These are phyloP conservation scores for Pistacia atlantica DNA, from an alignment of 345 rosid genomes.

Conservation along the genomic window DNA sequence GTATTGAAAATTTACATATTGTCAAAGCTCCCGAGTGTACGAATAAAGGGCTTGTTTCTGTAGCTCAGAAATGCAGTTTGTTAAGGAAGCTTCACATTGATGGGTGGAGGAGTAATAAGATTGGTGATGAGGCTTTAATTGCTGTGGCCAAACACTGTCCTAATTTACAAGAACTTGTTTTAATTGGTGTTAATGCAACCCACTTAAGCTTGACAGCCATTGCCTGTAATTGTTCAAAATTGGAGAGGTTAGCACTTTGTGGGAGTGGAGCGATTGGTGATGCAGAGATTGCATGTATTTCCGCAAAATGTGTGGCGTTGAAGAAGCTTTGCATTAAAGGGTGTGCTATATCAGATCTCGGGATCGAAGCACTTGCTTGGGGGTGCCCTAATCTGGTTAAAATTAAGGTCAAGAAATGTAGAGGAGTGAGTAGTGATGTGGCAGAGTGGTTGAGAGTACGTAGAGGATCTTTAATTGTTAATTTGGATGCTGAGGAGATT, in stretches of 20 bases:
- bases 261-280: slow-evolving; percentile 78
- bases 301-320: slow-evolving; percentile 60
- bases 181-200: slow-evolving; percentile 79
- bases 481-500: slow-evolving; percentile 55
- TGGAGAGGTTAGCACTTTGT: slow-evolving; percentile 78
- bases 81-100: slow-evolving; percentile 87
- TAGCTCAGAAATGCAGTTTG: slow-evolving; percentile 69
- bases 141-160: slow-evolving; percentile 66
- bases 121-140: slow-evolving; percentile 82
- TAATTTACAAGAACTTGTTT: slow-evolving; percentile 75
- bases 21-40: slow-evolving; percentile 80
- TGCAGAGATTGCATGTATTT: slow-evolving; percentile 65
- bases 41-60: slow-evolving; percentile 56
- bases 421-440: slow-evolving; percentile 54
- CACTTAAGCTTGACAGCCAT: slow-evolving; percentile 48
- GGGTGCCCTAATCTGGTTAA: slow-evolving; percentile 86
- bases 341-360: slow-evolving; percentile 62
- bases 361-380: slow-evolving; percentile 64
- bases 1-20: slow-evolving; percentile 69
- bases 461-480: slow-evolving; percentile 56
- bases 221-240: slow-evolving; percentile 58
- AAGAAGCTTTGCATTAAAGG: slow-evolving; percentile 87
- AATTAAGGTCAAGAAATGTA: slow-evolving; percentile 83
- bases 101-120: slow-evolving; percentile 83
- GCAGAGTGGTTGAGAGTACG: slow-evolving; percentile 59